phyloP scores from a whole-genome alignment of 352 stramenopile species.

The Pythium graminicola region DNA sequence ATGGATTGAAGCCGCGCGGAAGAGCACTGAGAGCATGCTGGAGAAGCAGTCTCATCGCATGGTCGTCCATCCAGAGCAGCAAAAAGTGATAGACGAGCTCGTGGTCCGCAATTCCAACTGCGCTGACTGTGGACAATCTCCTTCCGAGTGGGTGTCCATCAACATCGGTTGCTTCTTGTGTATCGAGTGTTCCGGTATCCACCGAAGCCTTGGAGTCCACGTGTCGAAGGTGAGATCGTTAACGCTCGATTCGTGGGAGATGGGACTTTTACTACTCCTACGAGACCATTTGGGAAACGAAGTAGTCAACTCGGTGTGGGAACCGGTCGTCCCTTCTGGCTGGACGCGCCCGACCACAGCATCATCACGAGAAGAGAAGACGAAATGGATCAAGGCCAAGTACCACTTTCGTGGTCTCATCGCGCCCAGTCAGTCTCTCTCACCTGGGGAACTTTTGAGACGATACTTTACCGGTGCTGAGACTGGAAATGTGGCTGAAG shows the following conservation, averaged over 20 bases:
- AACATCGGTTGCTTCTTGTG: constrained; percentile 96
- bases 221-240: constrained; percentile 95
- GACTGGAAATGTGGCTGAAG: constrained; percentile 34
- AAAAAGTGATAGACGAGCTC: constrained; percentile 58
- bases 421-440: constrained; percentile 24
- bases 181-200: constrained; percentile 96
- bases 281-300: constrained; percentile 66
- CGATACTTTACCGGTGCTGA: constrained; percentile 43
- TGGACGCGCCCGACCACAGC: constrained; percentile 46
- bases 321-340: constrained; percentile 41
- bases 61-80: constrained; percentile 76
- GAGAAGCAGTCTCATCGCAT: constrained; percentile 80
- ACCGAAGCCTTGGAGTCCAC: constrained; percentile 94
- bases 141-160: constrained; percentile 94
- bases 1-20: constrained; percentile 76
- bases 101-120: constrained; percentile 50
- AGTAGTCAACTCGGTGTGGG: constrained; percentile 62
- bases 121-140: constrained; percentile 64
- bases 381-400: constrained; percentile 81
- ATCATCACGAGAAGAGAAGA: constrained; percentile 61
- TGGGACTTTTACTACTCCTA: constrained; percentile 58
- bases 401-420: constrained; percentile 75
- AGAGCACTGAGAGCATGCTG: constrained; percentile 75
- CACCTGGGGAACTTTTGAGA: constrained; percentile 28
- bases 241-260: constrained; percentile 85